phyloP scores from a whole-genome alignment of 805 yeast genomes.

The Isabelozyma rhagii region DNA sequence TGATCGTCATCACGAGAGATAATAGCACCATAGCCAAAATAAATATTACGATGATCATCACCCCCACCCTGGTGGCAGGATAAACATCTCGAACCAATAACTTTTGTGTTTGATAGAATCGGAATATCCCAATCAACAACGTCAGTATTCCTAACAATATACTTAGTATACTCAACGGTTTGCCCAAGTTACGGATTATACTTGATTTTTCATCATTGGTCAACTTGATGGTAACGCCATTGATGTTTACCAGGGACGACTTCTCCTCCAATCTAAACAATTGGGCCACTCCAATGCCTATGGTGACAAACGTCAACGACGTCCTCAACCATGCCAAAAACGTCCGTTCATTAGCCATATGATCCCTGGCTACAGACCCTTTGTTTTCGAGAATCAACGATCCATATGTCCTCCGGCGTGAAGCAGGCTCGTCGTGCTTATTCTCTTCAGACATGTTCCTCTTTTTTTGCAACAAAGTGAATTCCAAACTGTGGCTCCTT shows the following conservation, averaged over 20 bases:
- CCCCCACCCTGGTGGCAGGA: background rate
- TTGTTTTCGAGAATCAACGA: conserved; percentile 41
- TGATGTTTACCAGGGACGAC: conserved; percentile 12
- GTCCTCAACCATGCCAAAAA: conserved; percentile 65
- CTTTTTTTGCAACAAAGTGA: background rate
- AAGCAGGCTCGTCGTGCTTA: background rate
- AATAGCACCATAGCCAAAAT: background rate
- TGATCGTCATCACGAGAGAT: background rate
- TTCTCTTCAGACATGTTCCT: background rate
- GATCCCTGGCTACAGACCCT: conserved; percentile 62
- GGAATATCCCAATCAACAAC: background rate
- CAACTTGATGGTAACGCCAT: conserved; percentile 7
- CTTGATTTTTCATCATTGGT: background rate
- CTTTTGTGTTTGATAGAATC: background rate
- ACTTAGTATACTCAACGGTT: background rate
- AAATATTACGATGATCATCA: background rate
- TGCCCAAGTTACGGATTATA: background rate
- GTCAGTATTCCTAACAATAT: background rate
- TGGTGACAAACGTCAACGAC: conserved; percentile 52
- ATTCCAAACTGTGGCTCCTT: background rate
- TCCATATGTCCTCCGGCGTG: background rate
- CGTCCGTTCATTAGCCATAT: conserved; percentile 63
- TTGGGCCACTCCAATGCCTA: conserved; percentile 62
- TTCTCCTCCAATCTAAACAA: conserved; percentile 42
- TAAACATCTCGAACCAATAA: background rate